Base-by-base conservation (phyloP, 2,329 filamentous ascomycete genomes). In the Diplodia seriata region DNA sequence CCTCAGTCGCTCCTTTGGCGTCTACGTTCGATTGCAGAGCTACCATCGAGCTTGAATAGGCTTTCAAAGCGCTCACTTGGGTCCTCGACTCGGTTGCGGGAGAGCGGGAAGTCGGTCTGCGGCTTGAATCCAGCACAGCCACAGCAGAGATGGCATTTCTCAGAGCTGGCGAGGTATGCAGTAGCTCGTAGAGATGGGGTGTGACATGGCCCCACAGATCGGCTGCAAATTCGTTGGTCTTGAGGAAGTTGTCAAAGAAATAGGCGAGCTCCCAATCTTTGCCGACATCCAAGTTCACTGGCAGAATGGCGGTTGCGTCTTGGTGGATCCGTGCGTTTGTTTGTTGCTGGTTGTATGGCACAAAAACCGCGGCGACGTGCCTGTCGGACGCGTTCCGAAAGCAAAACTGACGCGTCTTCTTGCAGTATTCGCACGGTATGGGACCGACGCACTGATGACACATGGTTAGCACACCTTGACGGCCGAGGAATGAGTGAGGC, bases 201-300 rank as follows among this genome's bases (percentile, higher is more conserved):
- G 50, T 33, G 12, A 57, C 8, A 15, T 18, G 40, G 4, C 15
- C 31, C 64, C 64, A 66, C n/a, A 31, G 15, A 11, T n/a, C 43
- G 6, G 33, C 64, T 8, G 49, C n/a, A 26, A 66, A 57, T 23
- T 66, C 51, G 26, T 66, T 66, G 4, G 12, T 55, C 8, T 53
- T 55, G 40, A 66, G 64, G 31, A 66, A 66, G 9, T 23, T 8
- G 7, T 54, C 33, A 23, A 66, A 66, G n/a, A 66, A 66, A 23
- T 66, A 55, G 4, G 64, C 9, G 23, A 66, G 20, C 1, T 29
- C 20, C 55, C 55, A 38, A 11, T 66, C 50, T 40, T 20, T 18
- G 12, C 51, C n/a, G 23, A 36, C 26, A 11, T 47, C 23, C 43
- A 40, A 36, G n/a, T 5, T 40, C 11, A 3, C n/a, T 4, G 54